A percentile compares a stretch with the other conserved stretches of the same genome.
Evolutionary conservation across 1,284 basidiomycete genomes (phyloP).

Genomic region (Mycena sp.): DNA sequence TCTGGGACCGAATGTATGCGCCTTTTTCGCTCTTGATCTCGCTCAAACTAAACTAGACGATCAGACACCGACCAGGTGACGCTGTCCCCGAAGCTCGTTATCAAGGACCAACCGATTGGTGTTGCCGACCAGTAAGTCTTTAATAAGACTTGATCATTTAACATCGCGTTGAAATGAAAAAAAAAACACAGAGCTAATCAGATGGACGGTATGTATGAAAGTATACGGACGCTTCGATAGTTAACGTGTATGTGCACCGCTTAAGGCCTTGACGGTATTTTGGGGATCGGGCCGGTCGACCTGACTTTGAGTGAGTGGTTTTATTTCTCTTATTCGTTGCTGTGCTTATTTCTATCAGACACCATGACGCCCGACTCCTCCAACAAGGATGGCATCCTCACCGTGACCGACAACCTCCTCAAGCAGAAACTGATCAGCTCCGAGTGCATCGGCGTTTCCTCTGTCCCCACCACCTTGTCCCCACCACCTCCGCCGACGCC

Average conservation of each 20-base stretch:
- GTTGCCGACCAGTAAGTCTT: conserved; percentile 53
- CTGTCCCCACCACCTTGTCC: conserved; percentile 58
- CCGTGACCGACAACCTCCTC: conserved; percentile 54
- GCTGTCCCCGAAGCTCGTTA: conserved; percentile 52
- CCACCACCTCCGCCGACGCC: conserved; percentile 38
- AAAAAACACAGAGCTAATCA: too few species aligned
- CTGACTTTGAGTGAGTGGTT: conserved; percentile 50
- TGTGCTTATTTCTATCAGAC: conserved; percentile 26
- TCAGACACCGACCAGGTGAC: conserved; percentile 58
- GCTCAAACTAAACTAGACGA: neutral
- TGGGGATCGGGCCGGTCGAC: conserved; percentile 57
- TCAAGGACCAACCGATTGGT: conserved; percentile 61
- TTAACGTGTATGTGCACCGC: neutral
- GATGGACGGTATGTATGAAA: conserved; percentile 59
- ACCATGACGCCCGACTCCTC: conserved; percentile 7
- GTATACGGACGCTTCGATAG: conserved; percentile 49
- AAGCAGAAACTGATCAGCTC: conserved; percentile 52
- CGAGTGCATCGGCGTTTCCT: conserved; percentile 58
- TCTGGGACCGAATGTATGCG: conserved; percentile 58
- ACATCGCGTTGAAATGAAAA: too few species aligned
- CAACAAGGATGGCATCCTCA: conserved; percentile 40
- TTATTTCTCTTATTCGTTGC: neutral
- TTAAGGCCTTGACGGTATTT: neutral
- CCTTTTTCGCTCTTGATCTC: neutral
- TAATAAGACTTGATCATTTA: too few species aligned